These are phyloP conservation scores for Linnemannia zychae DNA, from an alignment of 192 early-diverging fungal species.

Conservation along the genomic window DNA sequence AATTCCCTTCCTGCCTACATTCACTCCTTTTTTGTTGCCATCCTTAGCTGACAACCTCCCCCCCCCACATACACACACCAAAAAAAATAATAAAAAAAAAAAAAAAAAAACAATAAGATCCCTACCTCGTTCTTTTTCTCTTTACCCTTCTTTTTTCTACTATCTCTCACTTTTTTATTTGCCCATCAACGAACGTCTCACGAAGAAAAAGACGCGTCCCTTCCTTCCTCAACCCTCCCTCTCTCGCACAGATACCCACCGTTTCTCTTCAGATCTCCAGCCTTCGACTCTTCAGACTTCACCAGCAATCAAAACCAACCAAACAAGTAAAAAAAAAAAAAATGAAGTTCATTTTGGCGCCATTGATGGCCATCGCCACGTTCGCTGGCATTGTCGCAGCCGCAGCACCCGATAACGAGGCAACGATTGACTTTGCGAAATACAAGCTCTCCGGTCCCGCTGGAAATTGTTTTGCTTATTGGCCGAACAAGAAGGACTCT, in stretches of 20 bases:
- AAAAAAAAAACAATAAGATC: background rate
- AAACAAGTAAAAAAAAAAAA: background rate
- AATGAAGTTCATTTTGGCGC: slow-evolving; percentile 17
- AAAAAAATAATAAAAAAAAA: background rate
- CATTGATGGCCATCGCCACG: slow-evolving; percentile 5
- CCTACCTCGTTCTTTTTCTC: background rate
- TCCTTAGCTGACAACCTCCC: background rate
- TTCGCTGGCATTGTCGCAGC: background rate
- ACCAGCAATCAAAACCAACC: background rate
- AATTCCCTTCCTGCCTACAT: background rate
- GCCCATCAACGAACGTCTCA: no score
- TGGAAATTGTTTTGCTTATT: slow-evolving; percentile 6
- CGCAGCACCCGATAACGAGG: background rate
- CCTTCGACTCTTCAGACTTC: background rate
- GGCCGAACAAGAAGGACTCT: slow-evolving; percentile 12
- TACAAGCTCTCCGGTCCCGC: background rate
- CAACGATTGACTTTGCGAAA: background rate
- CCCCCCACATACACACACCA: background rate
- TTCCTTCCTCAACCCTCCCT: background rate
- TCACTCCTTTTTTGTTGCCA: background rate
- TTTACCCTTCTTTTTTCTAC: background rate
- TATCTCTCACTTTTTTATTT: background rate
- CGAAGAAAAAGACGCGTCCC: background rate
- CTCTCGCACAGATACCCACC: background rate
- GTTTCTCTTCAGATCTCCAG: background rate